phyloP scores from a whole-genome alignment of 805 yeast species.

The Starmerella vitae region DNA sequence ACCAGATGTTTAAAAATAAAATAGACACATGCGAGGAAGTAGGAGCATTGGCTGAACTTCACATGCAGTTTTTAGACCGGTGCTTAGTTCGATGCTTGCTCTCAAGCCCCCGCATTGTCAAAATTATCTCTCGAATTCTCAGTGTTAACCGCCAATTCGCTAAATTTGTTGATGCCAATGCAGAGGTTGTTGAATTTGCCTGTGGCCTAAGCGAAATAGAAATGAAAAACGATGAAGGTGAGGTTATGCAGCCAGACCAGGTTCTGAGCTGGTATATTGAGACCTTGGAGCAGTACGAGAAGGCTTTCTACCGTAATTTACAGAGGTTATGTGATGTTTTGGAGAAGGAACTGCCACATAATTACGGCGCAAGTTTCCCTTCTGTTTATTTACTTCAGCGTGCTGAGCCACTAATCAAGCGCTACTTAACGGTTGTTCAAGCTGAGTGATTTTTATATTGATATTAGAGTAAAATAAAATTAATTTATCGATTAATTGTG shows the following conservation, averaged over 20 bases:
- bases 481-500: too few relatives aligned
- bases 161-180: slow-evolving; percentile 19
- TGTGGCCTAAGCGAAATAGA: slow-evolving; percentile 22
- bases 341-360: slow-evolving; percentile 1
- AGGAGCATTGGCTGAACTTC: slow-evolving; percentile 33
- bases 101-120: slow-evolving; percentile 43
- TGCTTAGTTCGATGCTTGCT: slow-evolving; percentile 53
- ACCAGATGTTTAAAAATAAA: slow-evolving; percentile 30
- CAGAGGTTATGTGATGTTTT: slow-evolving; percentile 8
- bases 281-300: slow-evolving; percentile 24
- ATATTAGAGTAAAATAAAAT: too few relatives aligned
- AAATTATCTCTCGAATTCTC: slow-evolving; percentile 32
- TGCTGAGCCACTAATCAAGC: slow-evolving; percentile 4
- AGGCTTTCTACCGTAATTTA: slow-evolving; percentile 29
- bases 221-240: slow-evolving; percentile 16
- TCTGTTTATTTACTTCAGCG: slow-evolving; percentile 4
- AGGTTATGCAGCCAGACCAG: slow-evolving; percentile 19
- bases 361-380: slow-evolving; percentile 6
- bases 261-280: slow-evolving; percentile 22
- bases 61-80: slow-evolving; percentile 48
- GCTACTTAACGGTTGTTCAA: background rate
- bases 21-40: slow-evolving; percentile 29
- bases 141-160: slow-evolving; percentile 25
- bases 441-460: too few relatives aligned
- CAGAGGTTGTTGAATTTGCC: slow-evolving; percentile 18